Evolutionary conservation across 306 rosid genomes (phyloP).

Genomic region (Cicer pinnatifidum): DNA sequence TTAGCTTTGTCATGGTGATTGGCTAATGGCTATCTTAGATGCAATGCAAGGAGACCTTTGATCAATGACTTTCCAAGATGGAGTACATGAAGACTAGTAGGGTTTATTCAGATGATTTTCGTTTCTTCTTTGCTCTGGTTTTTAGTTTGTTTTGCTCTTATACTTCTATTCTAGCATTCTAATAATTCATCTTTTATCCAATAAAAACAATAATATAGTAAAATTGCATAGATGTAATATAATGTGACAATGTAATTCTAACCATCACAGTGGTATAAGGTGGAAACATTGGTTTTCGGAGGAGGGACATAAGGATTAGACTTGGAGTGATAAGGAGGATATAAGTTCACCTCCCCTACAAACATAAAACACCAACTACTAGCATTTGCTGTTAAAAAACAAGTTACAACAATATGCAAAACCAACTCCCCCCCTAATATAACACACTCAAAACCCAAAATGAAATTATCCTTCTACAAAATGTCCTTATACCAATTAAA

Average conservation of each 20-base stretch:
- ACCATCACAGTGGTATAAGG: neutral
- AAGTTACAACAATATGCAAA: neutral
- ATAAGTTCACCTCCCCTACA: neutral
- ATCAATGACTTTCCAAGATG: slow-evolving; percentile 17
- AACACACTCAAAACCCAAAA: slow-evolving; percentile 6
- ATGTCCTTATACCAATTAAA: neutral
- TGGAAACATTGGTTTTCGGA: neutral
- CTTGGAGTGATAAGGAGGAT: neutral
- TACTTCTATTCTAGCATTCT: slow-evolving; percentile 32
- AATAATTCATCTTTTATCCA: slow-evolving; percentile 29
- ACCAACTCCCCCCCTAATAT: neutral
- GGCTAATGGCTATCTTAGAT: slow-evolving; percentile 22
- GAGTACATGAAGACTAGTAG: slow-evolving; percentile 1
- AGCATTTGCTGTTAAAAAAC: neutral
- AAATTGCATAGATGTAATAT: slow-evolving; percentile 14
- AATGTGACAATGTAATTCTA: slow-evolving; percentile 10
- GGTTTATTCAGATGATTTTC: slow-evolving; percentile 13
- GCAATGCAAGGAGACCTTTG: neutral
- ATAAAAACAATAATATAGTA: slow-evolving; percentile 5
- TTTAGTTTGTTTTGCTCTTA: slow-evolving; percentile 17
- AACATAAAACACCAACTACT: neutral
- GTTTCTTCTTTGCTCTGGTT: slow-evolving; percentile 38
- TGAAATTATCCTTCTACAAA: slow-evolving; percentile 18
- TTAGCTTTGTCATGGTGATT: slow-evolving; percentile 13
- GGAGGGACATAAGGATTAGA: neutral